Evolutionary conservation across 2,329 filamentous ascomycete genomes (phyloP).

Genomic region (Botrytis hyacinthi): DNA sequence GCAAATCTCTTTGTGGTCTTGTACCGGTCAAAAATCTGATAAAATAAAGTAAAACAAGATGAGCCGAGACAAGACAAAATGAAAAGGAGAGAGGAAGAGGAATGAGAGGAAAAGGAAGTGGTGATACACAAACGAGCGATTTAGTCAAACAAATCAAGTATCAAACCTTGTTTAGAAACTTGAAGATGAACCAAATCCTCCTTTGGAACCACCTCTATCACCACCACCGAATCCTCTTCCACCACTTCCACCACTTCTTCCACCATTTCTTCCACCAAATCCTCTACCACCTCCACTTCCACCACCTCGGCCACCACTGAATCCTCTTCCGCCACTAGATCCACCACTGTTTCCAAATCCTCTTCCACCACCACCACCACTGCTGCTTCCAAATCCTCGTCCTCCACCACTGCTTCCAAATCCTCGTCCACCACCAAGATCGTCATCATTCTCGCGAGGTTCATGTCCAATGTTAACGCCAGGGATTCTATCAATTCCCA

Average conservation of each 20-base stretch:
- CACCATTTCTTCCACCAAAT: slow-evolving; percentile 23
- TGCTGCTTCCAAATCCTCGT: slow-evolving; percentile 6
- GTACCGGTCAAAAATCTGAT: neutral
- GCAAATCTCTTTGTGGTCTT: neutral
- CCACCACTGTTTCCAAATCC: slow-evolving; percentile 18
- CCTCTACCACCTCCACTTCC: slow-evolving; percentile 22
- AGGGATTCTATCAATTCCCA: slow-evolving; percentile 30
- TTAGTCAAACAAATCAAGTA: neutral
- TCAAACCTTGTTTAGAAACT: slow-evolving; percentile 9
- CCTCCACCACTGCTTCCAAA: slow-evolving; percentile 2
- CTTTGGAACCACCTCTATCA: slow-evolving; percentile 13
- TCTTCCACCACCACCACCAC: slow-evolving; percentile 20
- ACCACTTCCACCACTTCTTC: slow-evolving; percentile 23
- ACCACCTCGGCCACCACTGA: slow-evolving; percentile 14
- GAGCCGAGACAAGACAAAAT: neutral
- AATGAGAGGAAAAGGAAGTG: neutral
- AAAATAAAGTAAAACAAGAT: neutral
- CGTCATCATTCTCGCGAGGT: slow-evolving; percentile 18
- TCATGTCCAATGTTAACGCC: slow-evolving; percentile 28
- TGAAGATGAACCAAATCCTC: slow-evolving; percentile 1
- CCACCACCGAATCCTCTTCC: slow-evolving; percentile 19
- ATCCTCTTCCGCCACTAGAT: slow-evolving; percentile 6
- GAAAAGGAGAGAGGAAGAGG: neutral
- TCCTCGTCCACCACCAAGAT: slow-evolving; percentile 16
- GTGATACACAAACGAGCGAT: slow-evolving; percentile 12